Base-by-base conservation (phyloP, 192 early-diverging fungal species). In the Glomus cerebriforme region DNA sequence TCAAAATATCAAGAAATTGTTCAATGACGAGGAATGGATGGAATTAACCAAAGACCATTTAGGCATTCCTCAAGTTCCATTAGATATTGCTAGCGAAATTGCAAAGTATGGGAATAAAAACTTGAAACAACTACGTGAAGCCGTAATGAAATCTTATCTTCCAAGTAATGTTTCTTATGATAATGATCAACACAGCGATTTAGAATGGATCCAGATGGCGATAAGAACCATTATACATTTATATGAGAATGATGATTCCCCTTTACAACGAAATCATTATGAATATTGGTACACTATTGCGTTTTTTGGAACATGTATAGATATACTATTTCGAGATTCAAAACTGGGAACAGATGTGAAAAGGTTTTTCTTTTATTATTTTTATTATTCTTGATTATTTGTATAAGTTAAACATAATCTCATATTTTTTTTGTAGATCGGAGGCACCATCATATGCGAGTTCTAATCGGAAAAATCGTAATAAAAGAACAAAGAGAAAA, bases 1-100 rank as follows among this genome's bases (percentile, higher is more conserved):
- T 62, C 5, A 75, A 43, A 31, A 75, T 1, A 63, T 75, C 29
- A 62, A 62, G 35, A 59, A 29, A 43, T 62, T 60, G 15, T 75
- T 75, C 60, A 75, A 4, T 58, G 59, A 75, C 3, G 31, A 59
- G 62, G 73, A 75, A 45, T 75, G 59, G 73, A 62, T 24, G 31
- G 73, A 75, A 75, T 63, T 75, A 75, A 75, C 73, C 22, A 75
- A 63, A 62, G 32, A 62, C 13, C 12, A 39, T 13, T 63, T 75
- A 34, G 72, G 35, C 13, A 43, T 75, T 75, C 73, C 59, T 34
- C 7, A 32, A 13, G 31, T 75, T 60, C 34, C 73, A 62, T 26
- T 19, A 29, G 19, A 75, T 62, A 75, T 75, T 24, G 59, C 32
- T 47, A 63, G 37, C 5, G 5, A 37, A n/a, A 37, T 37, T 3